Conservation (phyloP, 2,329 filamentous ascomycete genomes). For the Gnomoniopsis sp. region DNA sequence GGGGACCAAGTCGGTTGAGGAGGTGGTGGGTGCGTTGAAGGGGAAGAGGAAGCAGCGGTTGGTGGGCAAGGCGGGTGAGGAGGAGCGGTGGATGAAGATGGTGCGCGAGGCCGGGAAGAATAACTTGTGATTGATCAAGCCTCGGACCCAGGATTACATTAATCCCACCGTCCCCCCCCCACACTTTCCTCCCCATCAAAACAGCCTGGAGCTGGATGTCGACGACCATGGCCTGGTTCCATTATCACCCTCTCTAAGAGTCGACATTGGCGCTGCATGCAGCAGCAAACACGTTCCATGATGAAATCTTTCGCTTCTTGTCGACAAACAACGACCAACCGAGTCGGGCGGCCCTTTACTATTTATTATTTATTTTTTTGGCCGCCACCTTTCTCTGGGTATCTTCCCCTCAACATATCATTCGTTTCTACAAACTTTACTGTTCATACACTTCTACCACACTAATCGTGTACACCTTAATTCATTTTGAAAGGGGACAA, state of each 20-base stretch:
- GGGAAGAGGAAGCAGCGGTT: slow-evolving; percentile 29
- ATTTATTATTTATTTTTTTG: no score
- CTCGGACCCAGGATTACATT: background rate
- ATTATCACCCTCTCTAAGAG: background rate
- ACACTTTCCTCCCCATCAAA: background rate
- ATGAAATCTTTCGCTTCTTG: no score
- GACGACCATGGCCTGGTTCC: background rate
- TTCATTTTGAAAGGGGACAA: slow-evolving; percentile 7
- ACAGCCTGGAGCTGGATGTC: slow-evolving; percentile 1
- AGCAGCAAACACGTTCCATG: no score
- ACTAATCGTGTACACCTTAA: slow-evolving; percentile 18
- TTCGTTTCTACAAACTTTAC: background rate
- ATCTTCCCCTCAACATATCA: no score
- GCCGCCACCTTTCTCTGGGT: background rate
- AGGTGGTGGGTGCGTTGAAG: slow-evolving; percentile 39
- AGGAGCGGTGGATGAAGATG: slow-evolving; percentile 43
- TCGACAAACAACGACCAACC: no score
- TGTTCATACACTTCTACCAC: slow-evolving; percentile 12
- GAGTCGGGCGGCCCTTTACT: no score
- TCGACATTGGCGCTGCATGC: no score
- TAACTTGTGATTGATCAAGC: slow-evolving; percentile 8
- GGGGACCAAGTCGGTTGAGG: slow-evolving; percentile 39
- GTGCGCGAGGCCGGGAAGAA: slow-evolving; percentile 37
- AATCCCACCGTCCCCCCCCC: background rate
- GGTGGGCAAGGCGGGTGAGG: slow-evolving; percentile 41